Evolutionary conservation across 352 stramenopile species (phyloP), one percentile per base, ranked within the genome.

Genomic region (Phytophthora multivora): DNA sequence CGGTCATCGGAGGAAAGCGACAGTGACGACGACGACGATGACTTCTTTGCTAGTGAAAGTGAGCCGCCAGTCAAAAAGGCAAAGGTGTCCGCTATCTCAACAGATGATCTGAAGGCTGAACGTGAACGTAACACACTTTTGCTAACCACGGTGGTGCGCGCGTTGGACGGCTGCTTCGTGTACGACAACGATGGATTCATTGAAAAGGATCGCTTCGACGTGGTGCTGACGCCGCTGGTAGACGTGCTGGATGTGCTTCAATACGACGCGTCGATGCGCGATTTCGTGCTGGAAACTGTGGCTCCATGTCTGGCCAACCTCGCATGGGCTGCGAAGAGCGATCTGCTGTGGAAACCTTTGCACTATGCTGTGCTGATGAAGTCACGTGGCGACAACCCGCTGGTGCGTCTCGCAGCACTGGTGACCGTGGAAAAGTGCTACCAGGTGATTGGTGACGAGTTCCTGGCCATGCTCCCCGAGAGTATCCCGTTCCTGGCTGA

Each of bases 351-450:
- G 89, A 96, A 96, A 65, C 86, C 83, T 39, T 69, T 96, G 57
- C 88, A 96, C 71, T 94, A 96, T 51, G 79, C 83, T 11, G 80
- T 96, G 50, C 71, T 95, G 18, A 95, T 96, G 83, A 93, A 95
- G 63, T 93, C 88, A 42, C 87, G 89, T 39, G 71, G 71, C n/a
- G 78, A 91, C 41, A 61, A 59, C 30, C 63, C 82, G 2, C 63
- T 72, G 28, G 80, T 95, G 53, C 86, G 89, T 21, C 75, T 95
- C 3, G 85, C 84, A 40, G 80, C 85, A 53, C 66, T 96, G 50
- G 83, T 91, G 71, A 85, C 83, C 4, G 73, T 96, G 16, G 81
- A 95, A 50, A 86, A 91, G 71, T 95, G 88, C 70, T 96, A 95
- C 70, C 66, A 83, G 52, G 79, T 93, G 49, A 89, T 95, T 41